Evolutionary conservation across 2,329 filamentous ascomycete species (phyloP), one percentile per base, ranked within the genome.

Genomic region (Botrytis byssoidea): DNA sequence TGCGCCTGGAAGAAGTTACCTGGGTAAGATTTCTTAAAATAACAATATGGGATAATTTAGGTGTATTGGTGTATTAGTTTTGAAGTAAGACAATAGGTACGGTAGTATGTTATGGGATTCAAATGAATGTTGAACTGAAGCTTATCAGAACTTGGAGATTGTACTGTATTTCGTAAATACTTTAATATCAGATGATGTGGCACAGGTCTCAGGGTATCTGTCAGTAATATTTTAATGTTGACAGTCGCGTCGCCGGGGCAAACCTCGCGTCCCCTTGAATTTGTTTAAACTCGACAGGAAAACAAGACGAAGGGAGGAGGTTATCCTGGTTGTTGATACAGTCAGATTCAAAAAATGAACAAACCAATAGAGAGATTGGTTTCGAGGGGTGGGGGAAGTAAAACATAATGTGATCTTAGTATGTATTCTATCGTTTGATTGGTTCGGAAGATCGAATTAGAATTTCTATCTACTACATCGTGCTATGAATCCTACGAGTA

Each of bases 241-340:
- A 71, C 44, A 55, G 44, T 65, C 69, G 69, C 69, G 69, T 71
- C 69, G 69, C 69, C 69, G 42, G 57, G 69, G 57, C 44, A 71
- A 71, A 65, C 59, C 59, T 70, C 67, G 37, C 69, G 59, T 29
- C 57, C 46, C 60, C 69, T 42, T 37, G 29, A n/a, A 29, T 37
- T 37, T 37, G 29, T 48, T 70, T 51, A 65, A 51, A 40, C 25
- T 64, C 29, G 42, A 70, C 29, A 16, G 65, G 64, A 32, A 42
- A 32, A 57, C 22, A 51, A 51, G 44, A 51, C 44, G 51, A 70
- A 25, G 37, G 60, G 67, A 70, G 42, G 37, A 70, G 55, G 40
- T 48, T 42, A 63, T 63, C 40, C 40, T 63, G 42, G 40, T 46
- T 60, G n/a, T 37, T 46, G 25, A 70, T 32, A 55, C 14, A 6